Conservation (phyloP, 495 filamentous ascomycete species). For the Hypoxylon fuscum region DNA sequence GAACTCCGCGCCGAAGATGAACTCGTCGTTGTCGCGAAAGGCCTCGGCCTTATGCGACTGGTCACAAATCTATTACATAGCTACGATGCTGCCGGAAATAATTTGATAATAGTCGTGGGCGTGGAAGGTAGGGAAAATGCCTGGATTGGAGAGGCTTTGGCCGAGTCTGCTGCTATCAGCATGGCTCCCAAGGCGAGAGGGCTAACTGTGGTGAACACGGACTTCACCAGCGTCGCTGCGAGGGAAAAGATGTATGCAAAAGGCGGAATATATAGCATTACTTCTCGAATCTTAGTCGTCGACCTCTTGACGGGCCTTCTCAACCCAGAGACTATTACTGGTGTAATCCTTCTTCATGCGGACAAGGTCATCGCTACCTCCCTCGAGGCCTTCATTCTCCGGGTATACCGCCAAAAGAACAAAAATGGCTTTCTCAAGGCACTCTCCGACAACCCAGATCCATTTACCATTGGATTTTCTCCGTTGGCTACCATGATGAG, state of each 20-base stretch:
- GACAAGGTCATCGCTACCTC: conserved; percentile 89
- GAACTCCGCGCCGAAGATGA: conserved; percentile 92
- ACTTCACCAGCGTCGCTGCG: conserved; percentile 83
- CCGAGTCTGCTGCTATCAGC: conserved; percentile 91
- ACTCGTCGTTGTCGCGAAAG: conserved; percentile 88
- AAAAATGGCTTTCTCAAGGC: conserved; percentile 94
- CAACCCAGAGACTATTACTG: conserved; percentile 85
- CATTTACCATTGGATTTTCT: conserved; percentile 88
- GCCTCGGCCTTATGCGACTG: conserved; percentile 87
- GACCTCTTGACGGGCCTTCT: conserved; percentile 88
- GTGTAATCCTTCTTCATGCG: conserved; percentile 87
- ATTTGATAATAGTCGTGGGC: conserved; percentile 87
- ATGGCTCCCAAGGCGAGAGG: conserved; percentile 77
- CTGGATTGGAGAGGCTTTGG: conserved; percentile 91
- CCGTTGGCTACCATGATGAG: conserved; percentile 91
- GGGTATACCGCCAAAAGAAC: conserved; percentile 93
- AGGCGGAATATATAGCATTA: conserved; percentile 95
- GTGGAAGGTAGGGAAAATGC: conserved; percentile 93
- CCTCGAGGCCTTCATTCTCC: conserved; percentile 91
- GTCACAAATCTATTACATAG: conserved; percentile 95
- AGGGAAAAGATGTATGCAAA: conserved; percentile 89
- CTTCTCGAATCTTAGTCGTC: conserved; percentile 92
- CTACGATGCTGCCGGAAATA: conserved; percentile 95
- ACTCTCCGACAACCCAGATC: conserved; percentile 93
- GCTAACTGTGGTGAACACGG: conserved; percentile 91